Base-by-base conservation (phyloP, 2,329 filamentous ascomycete species). In the Tolypocladium paradoxum region DNA sequence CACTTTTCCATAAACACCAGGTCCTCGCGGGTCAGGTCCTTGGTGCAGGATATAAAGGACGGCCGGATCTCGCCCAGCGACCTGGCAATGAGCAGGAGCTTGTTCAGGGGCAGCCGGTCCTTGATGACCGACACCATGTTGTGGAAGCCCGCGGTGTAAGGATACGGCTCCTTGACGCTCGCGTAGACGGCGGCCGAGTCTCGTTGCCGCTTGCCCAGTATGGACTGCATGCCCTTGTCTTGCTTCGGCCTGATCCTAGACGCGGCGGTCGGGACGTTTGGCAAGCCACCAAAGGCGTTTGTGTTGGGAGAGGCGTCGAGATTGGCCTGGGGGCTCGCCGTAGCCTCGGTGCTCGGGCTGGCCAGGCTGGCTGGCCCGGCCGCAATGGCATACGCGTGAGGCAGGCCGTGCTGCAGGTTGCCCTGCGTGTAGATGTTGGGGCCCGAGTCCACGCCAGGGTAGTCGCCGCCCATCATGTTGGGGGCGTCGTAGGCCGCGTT, bases 1-100 rank as follows among this genome's bases (percentile, higher is more conserved):
- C 88, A 95, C 71, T 95, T 95, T 68, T 99, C 93, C 87, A 96
- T 96, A 68, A 97, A 96, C 24, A 99, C 84, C 31, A 97, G 76
- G 68, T 99, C 93, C 62, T 93, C 86, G 20, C 85, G 78, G 58
- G 90, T 91, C 56, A 97, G 75, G n/a, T 89, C 90, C 63, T 88
- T 88, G 22, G 89, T 95, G 57, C 90, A 95, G 12, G 90, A 85
- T 57, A 97, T 92, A 65, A 99, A 93, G 0, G 90, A 93, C 2
- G 93, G 92, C 8, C 93, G 85, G 61, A 96, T 95, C 46, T 87
- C 90, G 7, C 89, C 87, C 51, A 99, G 78, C 0, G 91, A 87
- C 70, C 91, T 89, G 55, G 90, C 90, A 59, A 96, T 95, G 54
- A 85, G 83, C 27, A 92, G 70, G 0, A 87, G 85, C 70, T 91